These are phyloP conservation scores for Periconia sp. DNA, from an alignment of 2,329 filamentous ascomycete species.

Conservation along the genomic window DNA sequence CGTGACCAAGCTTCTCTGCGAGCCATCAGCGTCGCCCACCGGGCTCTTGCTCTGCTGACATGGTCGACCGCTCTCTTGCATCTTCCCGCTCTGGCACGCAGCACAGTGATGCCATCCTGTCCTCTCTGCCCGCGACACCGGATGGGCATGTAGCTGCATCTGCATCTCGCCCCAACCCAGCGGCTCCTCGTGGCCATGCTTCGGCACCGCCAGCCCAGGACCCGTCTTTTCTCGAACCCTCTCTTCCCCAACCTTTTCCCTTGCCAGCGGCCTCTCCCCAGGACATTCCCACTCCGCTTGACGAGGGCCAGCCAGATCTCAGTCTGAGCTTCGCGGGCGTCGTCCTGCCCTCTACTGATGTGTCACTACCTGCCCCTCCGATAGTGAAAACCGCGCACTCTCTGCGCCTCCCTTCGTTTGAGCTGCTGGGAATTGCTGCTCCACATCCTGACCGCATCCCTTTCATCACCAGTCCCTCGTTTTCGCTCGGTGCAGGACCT, in stretches of 20 bases:
- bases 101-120: slow-evolving; percentile 10
- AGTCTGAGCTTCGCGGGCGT: slow-evolving; percentile 31
- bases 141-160: slow-evolving; percentile 13
- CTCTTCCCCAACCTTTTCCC: slow-evolving; percentile 37
- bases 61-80: slow-evolving; percentile 10
- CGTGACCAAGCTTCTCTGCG: slow-evolving; percentile 5
- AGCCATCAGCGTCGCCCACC: not conserved
- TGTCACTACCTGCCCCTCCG: slow-evolving; percentile 39
- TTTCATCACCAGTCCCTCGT: slow-evolving; percentile 29
- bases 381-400: slow-evolving; percentile 40
- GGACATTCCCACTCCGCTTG: slow-evolving; percentile 30
- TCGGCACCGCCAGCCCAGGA: slow-evolving; percentile 9
- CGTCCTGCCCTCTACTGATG: slow-evolving; percentile 32
- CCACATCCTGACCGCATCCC: slow-evolving; percentile 52
- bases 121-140: slow-evolving; percentile 14
- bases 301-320: slow-evolving; percentile 33
- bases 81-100: slow-evolving; percentile 3
- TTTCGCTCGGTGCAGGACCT: slow-evolving; percentile 44
- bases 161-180: slow-evolving; percentile 12
- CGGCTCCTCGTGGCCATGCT: slow-evolving; percentile 11
- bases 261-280: slow-evolving; percentile 28
- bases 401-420: slow-evolving; percentile 61
- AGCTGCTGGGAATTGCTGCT: slow-evolving; percentile 57
- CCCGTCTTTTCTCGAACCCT: slow-evolving; percentile 34
- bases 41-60: slow-evolving; percentile 5